phyloP scores from a whole-genome alignment of 208 protist genomes.

The Jaenimonas drosophilae region DNA sequence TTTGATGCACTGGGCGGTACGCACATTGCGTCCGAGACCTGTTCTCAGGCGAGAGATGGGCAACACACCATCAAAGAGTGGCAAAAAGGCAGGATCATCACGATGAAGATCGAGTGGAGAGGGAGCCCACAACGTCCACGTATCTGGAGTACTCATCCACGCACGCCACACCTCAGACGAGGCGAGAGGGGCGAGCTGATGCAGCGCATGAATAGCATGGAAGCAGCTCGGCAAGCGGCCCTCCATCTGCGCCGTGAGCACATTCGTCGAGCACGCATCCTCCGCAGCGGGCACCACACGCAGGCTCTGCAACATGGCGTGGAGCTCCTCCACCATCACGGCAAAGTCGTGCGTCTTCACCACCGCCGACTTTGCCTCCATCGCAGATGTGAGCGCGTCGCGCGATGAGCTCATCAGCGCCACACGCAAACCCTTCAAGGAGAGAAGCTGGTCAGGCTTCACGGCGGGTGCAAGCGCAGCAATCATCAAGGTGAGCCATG shows the following conservation, averaged over 20 bases:
- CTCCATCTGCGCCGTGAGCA: constrained; percentile 4
- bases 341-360: constrained; percentile 6
- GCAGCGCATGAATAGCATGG: constrained; percentile 41
- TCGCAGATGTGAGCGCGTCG: background rate
- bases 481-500: too few species aligned
- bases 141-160: constrained; percentile 15
- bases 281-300: background rate
- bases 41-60: constrained; percentile 33
- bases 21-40: constrained; percentile 36
- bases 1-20: constrained; percentile 70
- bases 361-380: constrained; percentile 1
- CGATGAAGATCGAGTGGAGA: too few species aligned
- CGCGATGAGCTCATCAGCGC: constrained; percentile 13
- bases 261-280: background rate
- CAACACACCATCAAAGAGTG: constrained; percentile 54
- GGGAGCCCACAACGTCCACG: too few species aligned
- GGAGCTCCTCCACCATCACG: background rate
- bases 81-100: constrained; percentile 24
- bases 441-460: constrained; percentile 68
- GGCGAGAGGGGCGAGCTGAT: constrained; percentile 57
- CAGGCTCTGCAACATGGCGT: too few species aligned
- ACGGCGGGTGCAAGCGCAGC: constrained; percentile 47
- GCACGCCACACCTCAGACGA: constrained; percentile 24
- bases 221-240: constrained; percentile 15
- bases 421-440: constrained; percentile 62